Base-by-base conservation (phyloP, 208 protist genomes). In the Wallacemonas rigidus region DNA sequence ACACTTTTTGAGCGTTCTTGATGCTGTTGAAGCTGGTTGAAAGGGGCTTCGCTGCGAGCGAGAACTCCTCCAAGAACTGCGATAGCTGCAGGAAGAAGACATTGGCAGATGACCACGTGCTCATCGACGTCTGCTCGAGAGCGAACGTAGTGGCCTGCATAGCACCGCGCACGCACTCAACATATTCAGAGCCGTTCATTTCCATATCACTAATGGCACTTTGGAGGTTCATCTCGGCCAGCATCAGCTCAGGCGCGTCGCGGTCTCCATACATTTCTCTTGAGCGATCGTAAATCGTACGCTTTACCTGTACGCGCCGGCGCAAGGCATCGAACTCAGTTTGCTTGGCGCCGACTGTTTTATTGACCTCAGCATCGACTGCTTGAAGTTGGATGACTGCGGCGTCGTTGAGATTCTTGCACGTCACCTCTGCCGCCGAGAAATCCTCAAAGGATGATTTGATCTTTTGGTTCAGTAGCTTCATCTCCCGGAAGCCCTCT, bases 41-140 rank as follows among this genome's bases (percentile, higher is more conserved):
- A 8, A 89, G 61, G 6, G 56, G 36, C 17, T 72, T 71, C 41
- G 69, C 76, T 7, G 47, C 47, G 14, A 15, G 55, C 11, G 74
- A 62, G 1, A 77, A 2, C 51, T 88, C 88, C 7, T 68, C 65
- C 2, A 90, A 79, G 39, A 93, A 81, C 0, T 68, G 48, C 17
- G 74, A 74, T 1, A 90, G 71, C 36, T 93, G 88, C 14, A 81
- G 58, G 75, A 93, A 87, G 48, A 93, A 87, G 5, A 93, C 81
- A 69, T 93, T 93, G 11, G 73, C 79, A 15, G 88, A 77, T 1
- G 85, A 68, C 88, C 88, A 93, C 26, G 83, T 82, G 1, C 81
- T 78, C 88, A 93, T 89, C 2, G 83, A 89, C 4, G 85, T 84
- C 53, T 90, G 85, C 71, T 93, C 88, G 41, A 93, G 69, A 1